These are phyloP conservation scores for Phaeosphaeria sp. DNA, from an alignment of 2,329 filamentous ascomycete species.

Conservation along the genomic window DNA sequence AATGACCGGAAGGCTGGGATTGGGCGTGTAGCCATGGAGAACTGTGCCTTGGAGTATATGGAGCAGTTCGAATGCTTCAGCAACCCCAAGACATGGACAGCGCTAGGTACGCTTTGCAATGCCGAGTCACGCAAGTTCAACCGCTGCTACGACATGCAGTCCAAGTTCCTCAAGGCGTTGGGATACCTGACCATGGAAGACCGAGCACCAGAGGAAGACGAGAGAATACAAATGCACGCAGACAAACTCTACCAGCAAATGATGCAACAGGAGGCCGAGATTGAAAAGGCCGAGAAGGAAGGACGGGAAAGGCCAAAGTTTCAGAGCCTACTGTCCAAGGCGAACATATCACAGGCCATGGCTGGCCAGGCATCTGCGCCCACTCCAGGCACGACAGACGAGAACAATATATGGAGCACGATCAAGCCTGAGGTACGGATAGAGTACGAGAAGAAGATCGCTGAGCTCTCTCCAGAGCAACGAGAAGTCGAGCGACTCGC, in stretches of 20 bases:
- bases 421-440: slow-evolving; percentile 39
- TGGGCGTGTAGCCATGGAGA: slow-evolving; percentile 84
- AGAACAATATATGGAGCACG: slow-evolving; percentile 37
- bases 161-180: slow-evolving; percentile 87
- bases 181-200: slow-evolving; percentile 79
- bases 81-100: slow-evolving; percentile 67
- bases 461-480: slow-evolving; percentile 35
- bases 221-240: slow-evolving; percentile 89
- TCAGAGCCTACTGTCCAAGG: slow-evolving; percentile 59
- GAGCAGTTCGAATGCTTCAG: slow-evolving; percentile 84
- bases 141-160: slow-evolving; percentile 88
- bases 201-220: slow-evolving; percentile 74
- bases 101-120: slow-evolving; percentile 80
- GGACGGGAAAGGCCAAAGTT: slow-evolving; percentile 64
- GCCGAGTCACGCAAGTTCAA: slow-evolving; percentile 79
- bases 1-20: slow-evolving; percentile 82
- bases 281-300: slow-evolving; percentile 71
- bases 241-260: slow-evolving; percentile 89
- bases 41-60: slow-evolving; percentile 87
- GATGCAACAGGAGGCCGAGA: slow-evolving; percentile 77
- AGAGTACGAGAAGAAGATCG: slow-evolving; percentile 43
- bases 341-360: slow-evolving; percentile 37
- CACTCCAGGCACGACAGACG: slow-evolving; percentile 7
- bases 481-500: slow-evolving; percentile 45
- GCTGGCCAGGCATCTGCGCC: slow-evolving; percentile 21